Evolutionary conservation across 2,329 filamentous ascomycete species (phyloP).

Genomic region (Akanthomyces uredinophilus): DNA sequence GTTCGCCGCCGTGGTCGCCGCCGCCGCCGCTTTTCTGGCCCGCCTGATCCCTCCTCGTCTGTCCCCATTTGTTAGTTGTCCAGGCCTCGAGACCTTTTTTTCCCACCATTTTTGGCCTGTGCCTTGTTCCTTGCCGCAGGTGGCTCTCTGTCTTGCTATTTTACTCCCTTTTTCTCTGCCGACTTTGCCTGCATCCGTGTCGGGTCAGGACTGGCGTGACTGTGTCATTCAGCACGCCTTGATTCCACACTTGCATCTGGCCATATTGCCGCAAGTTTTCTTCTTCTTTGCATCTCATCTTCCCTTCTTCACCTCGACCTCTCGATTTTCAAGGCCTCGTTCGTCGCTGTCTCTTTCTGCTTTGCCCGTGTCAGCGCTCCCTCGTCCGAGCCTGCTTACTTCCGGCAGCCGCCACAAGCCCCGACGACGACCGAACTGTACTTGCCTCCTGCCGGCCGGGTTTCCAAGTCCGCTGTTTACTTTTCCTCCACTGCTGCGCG

Average conservation of each 20-base stretch:
- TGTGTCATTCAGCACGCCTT: conserved; percentile 8
- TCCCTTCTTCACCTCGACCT: not conserved
- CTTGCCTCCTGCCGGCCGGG: not conserved
- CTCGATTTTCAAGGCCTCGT: not conserved
- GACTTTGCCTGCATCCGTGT: not conserved
- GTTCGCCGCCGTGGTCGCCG: not conserved
- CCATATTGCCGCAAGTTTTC: not conserved
- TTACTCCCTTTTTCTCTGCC: not conserved
- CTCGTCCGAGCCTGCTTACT: not conserved
- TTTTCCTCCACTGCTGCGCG: not conserved
- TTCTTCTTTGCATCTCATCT: not conserved
- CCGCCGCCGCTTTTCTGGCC: not conserved
- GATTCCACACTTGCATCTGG: conserved; percentile 8
- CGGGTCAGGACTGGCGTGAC: conserved; percentile 12
- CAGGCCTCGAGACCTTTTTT: not conserved
- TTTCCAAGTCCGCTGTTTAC: not conserved
- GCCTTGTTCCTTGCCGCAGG: conserved; percentile 8
- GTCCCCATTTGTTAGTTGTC: not conserved
- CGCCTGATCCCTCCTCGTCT: conserved; percentile 7
- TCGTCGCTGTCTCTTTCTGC: not conserved
- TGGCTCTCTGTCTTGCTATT: not conserved
- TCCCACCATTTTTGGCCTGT: not conserved
- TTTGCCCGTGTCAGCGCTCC: not conserved
- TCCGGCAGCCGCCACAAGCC: not conserved
- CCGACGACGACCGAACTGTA: not conserved